Base-by-base conservation (phyloP, 345 rosid genomes). In the Turritis glabra region DNA sequence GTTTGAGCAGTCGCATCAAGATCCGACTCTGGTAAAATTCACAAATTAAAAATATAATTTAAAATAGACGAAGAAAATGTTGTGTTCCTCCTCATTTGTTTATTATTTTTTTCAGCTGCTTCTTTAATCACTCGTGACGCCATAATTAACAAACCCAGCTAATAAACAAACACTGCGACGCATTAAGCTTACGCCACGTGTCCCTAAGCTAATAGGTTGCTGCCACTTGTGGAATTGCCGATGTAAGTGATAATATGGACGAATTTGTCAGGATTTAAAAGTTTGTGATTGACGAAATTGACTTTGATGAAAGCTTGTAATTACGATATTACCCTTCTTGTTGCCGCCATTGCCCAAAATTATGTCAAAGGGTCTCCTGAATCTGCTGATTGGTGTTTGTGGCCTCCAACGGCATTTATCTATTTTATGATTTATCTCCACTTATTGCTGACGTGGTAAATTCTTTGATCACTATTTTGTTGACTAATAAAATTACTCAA, bases 71-170 rank as follows among this genome's bases (percentile, higher is more conserved):
- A 43, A 52, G 10, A 54, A 44, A 59, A 35, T 18, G 48, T 11
- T 2, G 63, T 26, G 22, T 27, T 25, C 8, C 37, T 1, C 7
- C 8, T n/a, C n/a, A n/a, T n/a, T 76, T 61, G 47, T 70, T 77
- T 77, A 70, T 63, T 76, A 62, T 35, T 67, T 53, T 67, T 43
- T 58, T 1, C 5, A 48, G 25, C 73, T 50, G 51, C 57, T 67
- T 57, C 41, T 56, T 47, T 14, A 66, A 74, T 67, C 26, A 37
- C 62, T 59, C 22, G 64, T 68, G 69, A 76, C 75, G 75, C 17
- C 55, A 76, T 76, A 67, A 25, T 53, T 69, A 69, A 53, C 74
- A 52, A 51, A 9, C 19, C 25, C 68, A 29, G 52, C 33, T 68
- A 19, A n/a, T 8, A 3, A n/a, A 1, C 10, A 27, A 40, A 52